Conservation (phyloP, 805 yeast species). For the Torulaspora delbrueckii region DNA sequence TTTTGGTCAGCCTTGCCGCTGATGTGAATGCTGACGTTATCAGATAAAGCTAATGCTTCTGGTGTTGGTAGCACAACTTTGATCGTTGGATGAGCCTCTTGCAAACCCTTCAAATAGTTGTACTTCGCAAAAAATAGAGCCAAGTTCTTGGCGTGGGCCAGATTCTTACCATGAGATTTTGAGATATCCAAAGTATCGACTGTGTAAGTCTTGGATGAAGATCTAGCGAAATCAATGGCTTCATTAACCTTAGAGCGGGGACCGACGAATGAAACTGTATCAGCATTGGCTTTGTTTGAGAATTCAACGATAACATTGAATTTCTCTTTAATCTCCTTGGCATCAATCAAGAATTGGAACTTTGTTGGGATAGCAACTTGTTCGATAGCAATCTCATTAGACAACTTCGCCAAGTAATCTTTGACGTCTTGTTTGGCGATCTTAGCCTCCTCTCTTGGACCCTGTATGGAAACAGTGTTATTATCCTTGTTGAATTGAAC, state of each 20-base stretch:
- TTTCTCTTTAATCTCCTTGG: conserved; percentile 47
- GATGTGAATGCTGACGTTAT: conserved; percentile 57
- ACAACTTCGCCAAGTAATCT: conserved; percentile 42
- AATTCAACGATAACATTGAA: conserved; percentile 53
- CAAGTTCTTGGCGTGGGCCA: conserved; percentile 69
- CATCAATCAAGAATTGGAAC: conserved; percentile 65
- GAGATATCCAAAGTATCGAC: conserved; percentile 75
- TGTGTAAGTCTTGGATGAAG: conserved; percentile 52
- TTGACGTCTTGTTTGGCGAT: conserved; percentile 50
- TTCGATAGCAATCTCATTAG: conserved; percentile 45
- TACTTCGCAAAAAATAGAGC: conserved; percentile 59
- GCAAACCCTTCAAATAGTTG: conserved; percentile 43
- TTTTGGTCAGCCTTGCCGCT: conserved; percentile 46
- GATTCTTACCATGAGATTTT: conserved; percentile 79
- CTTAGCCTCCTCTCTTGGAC: conserved; percentile 64
- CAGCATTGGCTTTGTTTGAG: conserved; percentile 44
- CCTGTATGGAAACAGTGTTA: conserved; percentile 52
- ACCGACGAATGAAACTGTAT: conserved; percentile 59
- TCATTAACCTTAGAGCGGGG: conserved; percentile 49
- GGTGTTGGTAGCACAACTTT: conserved; percentile 46
- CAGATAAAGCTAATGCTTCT: conserved; percentile 40
- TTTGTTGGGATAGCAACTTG: conserved; percentile 59
- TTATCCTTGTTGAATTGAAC: conserved; percentile 20
- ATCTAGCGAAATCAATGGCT: conserved; percentile 61
- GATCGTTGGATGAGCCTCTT: conserved; percentile 40